phyloP scores from a whole-genome alignment of 306 rosid genomes.

The Dalbergia cochinchinensis region DNA sequence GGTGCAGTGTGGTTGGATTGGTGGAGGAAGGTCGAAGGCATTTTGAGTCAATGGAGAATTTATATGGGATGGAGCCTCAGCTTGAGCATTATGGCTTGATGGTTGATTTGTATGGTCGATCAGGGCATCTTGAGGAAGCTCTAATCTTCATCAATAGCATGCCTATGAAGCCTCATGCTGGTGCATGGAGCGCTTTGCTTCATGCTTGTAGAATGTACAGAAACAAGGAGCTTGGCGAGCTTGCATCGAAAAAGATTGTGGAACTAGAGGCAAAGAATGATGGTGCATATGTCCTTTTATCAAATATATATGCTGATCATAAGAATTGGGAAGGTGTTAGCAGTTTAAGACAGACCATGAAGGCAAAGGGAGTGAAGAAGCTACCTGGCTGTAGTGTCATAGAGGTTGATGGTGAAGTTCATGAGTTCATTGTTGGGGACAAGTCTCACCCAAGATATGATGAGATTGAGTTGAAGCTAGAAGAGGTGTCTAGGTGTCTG shows the following conservation, averaged over 20 bases:
- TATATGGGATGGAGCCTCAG: conserved; percentile 60
- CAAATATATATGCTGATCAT: conserved; percentile 70
- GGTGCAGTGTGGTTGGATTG: conserved; percentile 68
- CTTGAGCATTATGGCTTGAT: conserved; percentile 72
- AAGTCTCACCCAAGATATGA: conserved; percentile 60
- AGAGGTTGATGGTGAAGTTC: conserved; percentile 70
- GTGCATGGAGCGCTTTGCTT: conserved; percentile 78
- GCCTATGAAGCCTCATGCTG: conserved; percentile 69
- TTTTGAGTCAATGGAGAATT: conserved; percentile 61
- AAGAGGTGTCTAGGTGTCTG: conserved; percentile 59
- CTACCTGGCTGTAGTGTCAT: conserved; percentile 76
- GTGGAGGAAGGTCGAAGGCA: conserved; percentile 62
- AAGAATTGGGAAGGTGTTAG: conserved; percentile 61
- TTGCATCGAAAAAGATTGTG: conserved; percentile 57
- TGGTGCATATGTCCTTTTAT: conserved; percentile 65
- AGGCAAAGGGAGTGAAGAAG: conserved; percentile 61
- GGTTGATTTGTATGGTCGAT: conserved; percentile 71
- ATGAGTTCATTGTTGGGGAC: conserved; percentile 72
- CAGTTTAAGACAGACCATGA: conserved; percentile 59
- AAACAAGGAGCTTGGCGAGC: conserved; percentile 59
- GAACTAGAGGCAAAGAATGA: conserved; percentile 67
- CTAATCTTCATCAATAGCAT: conserved; percentile 61
- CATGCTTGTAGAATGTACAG: conserved; percentile 66
- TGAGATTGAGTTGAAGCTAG: conserved; percentile 61
- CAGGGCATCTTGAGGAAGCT: conserved; percentile 69